Evolutionary conservation across 768 basidiomycete genomes (phyloP).

Genomic region (Suillus tomentosus): DNA sequence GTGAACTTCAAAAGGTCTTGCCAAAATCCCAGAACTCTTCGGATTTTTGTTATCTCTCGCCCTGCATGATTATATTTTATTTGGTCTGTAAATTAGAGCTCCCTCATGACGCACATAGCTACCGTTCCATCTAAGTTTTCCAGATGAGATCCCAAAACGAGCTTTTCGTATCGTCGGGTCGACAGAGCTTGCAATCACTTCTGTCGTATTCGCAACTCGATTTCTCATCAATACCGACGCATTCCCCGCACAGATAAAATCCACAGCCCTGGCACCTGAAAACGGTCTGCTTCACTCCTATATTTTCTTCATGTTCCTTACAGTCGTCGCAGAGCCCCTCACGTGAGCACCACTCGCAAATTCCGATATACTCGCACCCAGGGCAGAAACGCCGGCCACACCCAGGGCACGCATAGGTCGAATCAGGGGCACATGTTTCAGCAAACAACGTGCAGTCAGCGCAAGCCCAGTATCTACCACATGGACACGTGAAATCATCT

Average conservation of each 20-base stretch:
- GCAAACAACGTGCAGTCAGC: no score
- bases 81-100: no score
- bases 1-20: no score
- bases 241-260: not conserved
- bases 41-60: no score
- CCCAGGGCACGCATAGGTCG: not conserved
- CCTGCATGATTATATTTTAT: no score
- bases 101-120: no score
- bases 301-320: not conserved
- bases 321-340: conserved; percentile 6
- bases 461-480: not conserved
- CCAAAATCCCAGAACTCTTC: no score
- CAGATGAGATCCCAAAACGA: no score
- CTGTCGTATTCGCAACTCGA: not conserved
- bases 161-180: no score
- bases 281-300: not conserved
- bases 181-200: not conserved
- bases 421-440: no score
- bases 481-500: not conserved
- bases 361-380: not conserved
- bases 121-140: no score
- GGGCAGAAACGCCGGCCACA: not conserved
- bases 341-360: not conserved
- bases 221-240: not conserved
- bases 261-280: not conserved